Evolutionary conservation across 345 rosid species (phyloP), one percentile per base, ranked within the genome.

Genomic region (Hibiscus trionum): DNA sequence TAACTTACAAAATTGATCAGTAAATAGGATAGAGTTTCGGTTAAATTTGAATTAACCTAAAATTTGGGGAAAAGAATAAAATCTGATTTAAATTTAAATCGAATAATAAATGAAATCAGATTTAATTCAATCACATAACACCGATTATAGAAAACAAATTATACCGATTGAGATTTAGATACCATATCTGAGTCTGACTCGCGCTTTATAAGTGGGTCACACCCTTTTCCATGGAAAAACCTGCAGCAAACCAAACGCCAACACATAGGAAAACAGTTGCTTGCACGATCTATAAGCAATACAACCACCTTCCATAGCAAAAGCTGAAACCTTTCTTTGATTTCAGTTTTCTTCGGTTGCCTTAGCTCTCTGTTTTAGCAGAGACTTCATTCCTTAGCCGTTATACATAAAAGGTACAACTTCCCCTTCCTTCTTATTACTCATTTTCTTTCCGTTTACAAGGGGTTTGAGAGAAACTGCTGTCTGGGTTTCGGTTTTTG

Each of bases 231-330:
- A 2, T 58, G 26, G 4, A 61, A 35, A 47, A 47, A n/a, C 24
- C 50, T 50, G 75, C 69, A 62, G 52, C 49, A 50, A 63, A 24
- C 35, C 76, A 52, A 66, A 11, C 39, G 50, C 33, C 9, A 66
- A 66, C 39, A 44, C 46, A 9, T 26, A 37, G n/a, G 7, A 2
- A 33, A 58, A 47, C 66, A 66, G 56, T 66, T 29, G 56, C 72
- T 57, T 52, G 76, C 76, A 62, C 69, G 76, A n/a, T 62, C 75
- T 62, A 27, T 26, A 24, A 73, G 44, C 69, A 7, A 19, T 62
- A 33, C 33, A 72, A 72, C 11, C 29, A 69, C 26, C 42, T 69
- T 69, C 47, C n/a, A 52, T 6, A 21, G 61, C 26, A 55, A 53
- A 5, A 5, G 50, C 16, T 52, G 2, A 53, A 55, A 55, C 44